These are phyloP conservation scores for Sclerotinia spermophila DNA, from an alignment of 2,329 filamentous ascomycete species.

Conservation along the genomic window DNA sequence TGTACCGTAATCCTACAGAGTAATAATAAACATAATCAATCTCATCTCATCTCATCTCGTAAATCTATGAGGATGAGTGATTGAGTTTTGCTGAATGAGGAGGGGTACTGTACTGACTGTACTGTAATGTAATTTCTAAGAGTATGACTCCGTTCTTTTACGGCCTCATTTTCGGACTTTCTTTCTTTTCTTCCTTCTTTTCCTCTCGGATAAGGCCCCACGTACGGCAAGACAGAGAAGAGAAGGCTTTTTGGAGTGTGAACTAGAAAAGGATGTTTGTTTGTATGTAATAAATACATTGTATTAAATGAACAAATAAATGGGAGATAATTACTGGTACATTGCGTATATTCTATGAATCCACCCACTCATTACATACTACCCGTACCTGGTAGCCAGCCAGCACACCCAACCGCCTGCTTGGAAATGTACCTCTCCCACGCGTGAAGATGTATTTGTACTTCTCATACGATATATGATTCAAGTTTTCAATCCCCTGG, in stretches of 20 bases:
- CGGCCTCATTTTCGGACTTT: constrained; percentile 31
- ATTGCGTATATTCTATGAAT: too few relatives aligned
- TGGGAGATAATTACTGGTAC: too few relatives aligned
- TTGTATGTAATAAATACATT: neutral
- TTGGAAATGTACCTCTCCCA: neutral
- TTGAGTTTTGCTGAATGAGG: neutral
- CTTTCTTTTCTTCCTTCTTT: constrained; percentile 32
- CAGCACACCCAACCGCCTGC: neutral
- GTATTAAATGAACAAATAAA: too few relatives aligned
- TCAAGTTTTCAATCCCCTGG: neutral
- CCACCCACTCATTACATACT: neutral
- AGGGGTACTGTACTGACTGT: too few relatives aligned
- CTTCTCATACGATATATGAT: neutral
- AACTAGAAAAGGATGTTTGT: neutral
- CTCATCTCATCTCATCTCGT: constrained; percentile 13
- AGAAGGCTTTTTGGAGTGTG: neutral
- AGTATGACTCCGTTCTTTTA: neutral
- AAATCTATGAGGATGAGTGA: neutral
- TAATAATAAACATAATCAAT: neutral
- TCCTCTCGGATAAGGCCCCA: constrained; percentile 29
- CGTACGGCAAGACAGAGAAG: constrained; percentile 25
- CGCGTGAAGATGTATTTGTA: neutral
- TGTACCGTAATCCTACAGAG: too few relatives aligned
- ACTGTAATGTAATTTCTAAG: too few relatives aligned
- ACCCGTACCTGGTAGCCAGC: neutral